Base-by-base conservation (phyloP, 331 rosid genomes). In the Malus hybrid region DNA sequence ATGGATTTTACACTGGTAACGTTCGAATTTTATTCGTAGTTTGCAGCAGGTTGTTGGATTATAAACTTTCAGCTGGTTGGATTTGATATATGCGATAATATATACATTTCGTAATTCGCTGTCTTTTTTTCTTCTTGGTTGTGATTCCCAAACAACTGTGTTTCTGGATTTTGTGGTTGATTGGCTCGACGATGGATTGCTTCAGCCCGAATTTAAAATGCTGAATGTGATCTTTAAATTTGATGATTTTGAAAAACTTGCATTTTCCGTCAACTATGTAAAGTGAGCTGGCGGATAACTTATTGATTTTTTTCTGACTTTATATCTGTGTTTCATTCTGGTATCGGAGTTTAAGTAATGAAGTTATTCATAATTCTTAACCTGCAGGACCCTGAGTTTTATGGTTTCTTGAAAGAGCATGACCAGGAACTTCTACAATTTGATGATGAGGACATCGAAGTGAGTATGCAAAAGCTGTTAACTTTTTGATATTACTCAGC, bases 341-440 rank as follows among this genome's bases (percentile, higher is more conserved):
- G 18, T 11, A 22, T 65, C 48, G 11, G 42, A 28, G 4, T 44
- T 66, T 48, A 11, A 19, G 12, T 67, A 64, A 36, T 39, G 46
- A 77, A 68, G 81, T 85, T 77, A 55, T 56, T 77, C 72, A 78
- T 68, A 65, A 34, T 61, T 73, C 64, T 70, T 85, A 76, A 76
- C 76, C 8, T 86, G 67, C 90, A 93, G 98, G 98, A 93, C 57
- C 97, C 96, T 6, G 97, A 91, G 73, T 93, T 93, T 78, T 93
- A 71, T 4, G 91, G 88, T 81, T 93, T 80, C 80, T 83, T 91
- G 88, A 85, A 85, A 77, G 88, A 90, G 85, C 91, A 93, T 67
- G 97, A 91, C 81, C 31, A 86, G 80, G 90, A 88, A 70, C 89
- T 93, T 85, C 93, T 91, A 48, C 89, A 88, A 36, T 93, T 93